phyloP scores from a whole-genome alignment of 257 asterid species.

The Nicotiana sylvestris region DNA sequence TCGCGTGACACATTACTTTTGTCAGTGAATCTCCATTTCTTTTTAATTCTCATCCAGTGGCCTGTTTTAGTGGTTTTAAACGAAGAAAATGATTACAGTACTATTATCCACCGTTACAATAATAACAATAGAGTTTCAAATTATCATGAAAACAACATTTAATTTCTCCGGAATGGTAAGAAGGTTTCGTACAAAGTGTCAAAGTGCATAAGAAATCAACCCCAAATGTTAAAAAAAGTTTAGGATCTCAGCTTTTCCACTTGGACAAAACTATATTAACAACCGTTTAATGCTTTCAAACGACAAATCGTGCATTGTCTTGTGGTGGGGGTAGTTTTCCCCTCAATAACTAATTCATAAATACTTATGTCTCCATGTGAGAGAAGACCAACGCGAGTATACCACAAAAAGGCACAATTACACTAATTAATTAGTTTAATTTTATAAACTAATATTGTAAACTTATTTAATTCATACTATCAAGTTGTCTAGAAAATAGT shows the following conservation, averaged over 20 bases:
- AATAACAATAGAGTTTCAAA: not conserved
- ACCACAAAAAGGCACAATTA: not conserved
- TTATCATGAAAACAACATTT: not conserved
- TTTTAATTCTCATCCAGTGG: too few species aligned
- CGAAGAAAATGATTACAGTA: too few species aligned
- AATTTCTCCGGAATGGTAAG: not conserved
- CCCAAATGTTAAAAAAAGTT: not conserved
- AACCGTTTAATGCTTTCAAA: not conserved
- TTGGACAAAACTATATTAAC: not conserved
- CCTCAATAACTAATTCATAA: not conserved
- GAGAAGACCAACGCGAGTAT: not conserved
- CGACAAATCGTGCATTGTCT: not conserved
- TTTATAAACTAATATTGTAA: too few species aligned
- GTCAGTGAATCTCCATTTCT: too few species aligned
- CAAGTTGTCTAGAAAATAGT: too few species aligned
- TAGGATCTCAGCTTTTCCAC: not conserved
- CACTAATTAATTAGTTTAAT: not conserved
- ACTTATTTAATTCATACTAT: too few species aligned
- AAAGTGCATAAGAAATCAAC: not conserved
- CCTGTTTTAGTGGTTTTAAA: too few species aligned
- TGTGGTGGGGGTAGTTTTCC: not conserved
- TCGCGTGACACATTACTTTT: too few species aligned
- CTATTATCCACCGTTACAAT: not conserved
- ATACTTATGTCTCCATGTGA: not conserved
- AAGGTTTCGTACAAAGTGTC: not conserved